Percentiles rank a stretch among this genome's conserved stretches.
Evolutionary conservation across 371 early-diverging fungal genomes (phyloP).

Genomic region (Actinomortierella ambigua): DNA sequence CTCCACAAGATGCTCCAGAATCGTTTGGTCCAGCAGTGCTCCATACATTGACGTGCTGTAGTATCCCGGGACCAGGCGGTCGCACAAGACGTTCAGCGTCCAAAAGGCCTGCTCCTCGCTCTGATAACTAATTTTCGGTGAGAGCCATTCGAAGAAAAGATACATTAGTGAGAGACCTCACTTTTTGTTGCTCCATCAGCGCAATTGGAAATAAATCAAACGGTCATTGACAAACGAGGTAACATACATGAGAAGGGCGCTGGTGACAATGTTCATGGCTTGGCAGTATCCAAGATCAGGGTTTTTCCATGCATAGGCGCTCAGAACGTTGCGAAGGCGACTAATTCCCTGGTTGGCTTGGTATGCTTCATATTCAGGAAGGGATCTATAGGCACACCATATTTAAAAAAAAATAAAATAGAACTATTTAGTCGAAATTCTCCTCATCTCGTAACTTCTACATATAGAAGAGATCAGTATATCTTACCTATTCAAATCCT

Average conservation of each 20-base stretch:
- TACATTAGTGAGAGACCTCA: neutral
- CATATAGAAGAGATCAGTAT: constrained; percentile 1
- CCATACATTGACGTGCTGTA: constrained; percentile 98
- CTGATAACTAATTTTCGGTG: constrained; percentile 63
- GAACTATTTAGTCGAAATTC: neutral
- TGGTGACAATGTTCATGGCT: constrained; percentile 98
- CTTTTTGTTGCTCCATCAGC: too few relatives aligned
- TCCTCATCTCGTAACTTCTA: too few relatives aligned
- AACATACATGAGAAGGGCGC: constrained; percentile 84
- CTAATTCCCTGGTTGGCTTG: constrained; percentile 92
- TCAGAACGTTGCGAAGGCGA: constrained; percentile 86
- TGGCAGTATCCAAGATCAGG: constrained; percentile 97
- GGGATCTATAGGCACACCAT: constrained; percentile 49
- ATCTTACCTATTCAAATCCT: constrained; percentile 86
- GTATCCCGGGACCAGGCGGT: constrained; percentile 91
- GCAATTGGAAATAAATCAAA: too few relatives aligned
- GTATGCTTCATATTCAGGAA: constrained; percentile 95
- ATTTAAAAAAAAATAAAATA: constrained; percentile 7
- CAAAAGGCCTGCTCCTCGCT: constrained; percentile 98
- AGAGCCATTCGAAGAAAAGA: too few relatives aligned
- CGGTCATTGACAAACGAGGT: too few relatives aligned
- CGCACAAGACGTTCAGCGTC: constrained; percentile 87
- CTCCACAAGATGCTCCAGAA: constrained; percentile 88
- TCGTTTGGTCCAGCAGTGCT: constrained; percentile 92
- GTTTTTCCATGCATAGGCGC: constrained; percentile 84